phyloP scores from a whole-genome alignment of 202 grass and related monocot genomes.

The Brachypodium distachyon region DNA sequence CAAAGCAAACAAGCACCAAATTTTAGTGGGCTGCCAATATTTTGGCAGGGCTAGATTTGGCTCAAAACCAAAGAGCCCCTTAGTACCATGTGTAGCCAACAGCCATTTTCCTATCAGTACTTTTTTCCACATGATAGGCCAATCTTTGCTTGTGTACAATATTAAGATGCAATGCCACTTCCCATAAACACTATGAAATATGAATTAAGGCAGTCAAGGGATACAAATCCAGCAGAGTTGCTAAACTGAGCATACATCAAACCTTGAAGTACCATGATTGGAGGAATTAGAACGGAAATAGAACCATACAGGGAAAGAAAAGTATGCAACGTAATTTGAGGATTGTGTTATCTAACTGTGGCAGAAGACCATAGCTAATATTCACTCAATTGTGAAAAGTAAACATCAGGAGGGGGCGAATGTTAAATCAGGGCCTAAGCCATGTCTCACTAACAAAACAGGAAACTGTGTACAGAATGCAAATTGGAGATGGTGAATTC shows the following conservation, averaged over 20 bases:
- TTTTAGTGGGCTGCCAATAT: no score
- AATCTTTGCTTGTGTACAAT: not conserved
- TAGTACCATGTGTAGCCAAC: not conserved
- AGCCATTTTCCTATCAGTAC: not conserved
- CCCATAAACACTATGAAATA: not conserved
- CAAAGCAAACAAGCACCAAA: no score
- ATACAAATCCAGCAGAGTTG: not conserved
- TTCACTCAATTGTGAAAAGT: not conserved
- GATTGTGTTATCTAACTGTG: not conserved
- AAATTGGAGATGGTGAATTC: not conserved
- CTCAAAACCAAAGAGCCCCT: no score
- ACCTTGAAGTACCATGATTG: not conserved
- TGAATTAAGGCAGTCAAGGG: not conserved
- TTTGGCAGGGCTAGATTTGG: no score
- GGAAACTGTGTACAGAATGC: not conserved
- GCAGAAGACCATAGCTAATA: not conserved
- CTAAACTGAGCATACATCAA: not conserved
- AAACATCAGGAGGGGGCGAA: not conserved
- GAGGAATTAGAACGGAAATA: not conserved
- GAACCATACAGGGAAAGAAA: not conserved
- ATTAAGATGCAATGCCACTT: not conserved
- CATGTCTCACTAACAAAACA: not conserved
- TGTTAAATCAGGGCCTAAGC: not conserved
- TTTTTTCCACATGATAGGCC: not conserved
- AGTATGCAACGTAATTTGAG: not conserved